Evolutionary conservation across 1,284 basidiomycete genomes (phyloP).

Genomic region (Agroathelia rolfsii): DNA sequence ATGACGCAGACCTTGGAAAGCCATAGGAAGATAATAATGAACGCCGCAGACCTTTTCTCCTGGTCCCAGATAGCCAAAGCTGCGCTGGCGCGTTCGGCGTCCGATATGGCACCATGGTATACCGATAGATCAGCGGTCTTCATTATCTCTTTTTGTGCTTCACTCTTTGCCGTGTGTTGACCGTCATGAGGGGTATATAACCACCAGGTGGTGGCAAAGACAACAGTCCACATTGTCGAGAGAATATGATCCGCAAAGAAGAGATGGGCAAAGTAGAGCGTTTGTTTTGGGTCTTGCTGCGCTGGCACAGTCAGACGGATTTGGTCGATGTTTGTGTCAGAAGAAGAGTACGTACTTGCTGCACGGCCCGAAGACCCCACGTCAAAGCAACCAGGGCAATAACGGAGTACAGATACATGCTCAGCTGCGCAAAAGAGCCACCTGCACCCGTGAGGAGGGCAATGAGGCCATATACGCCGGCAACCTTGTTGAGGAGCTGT

Average conservation of each 20-base stretch:
- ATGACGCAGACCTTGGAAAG: constrained; percentile 70
- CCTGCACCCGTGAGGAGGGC: constrained; percentile 80
- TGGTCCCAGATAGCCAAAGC: constrained; percentile 82
- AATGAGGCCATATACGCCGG: constrained; percentile 92
- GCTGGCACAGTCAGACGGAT: constrained; percentile 8
- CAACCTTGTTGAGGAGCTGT: constrained; percentile 94
- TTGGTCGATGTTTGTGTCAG: constrained; percentile 3
- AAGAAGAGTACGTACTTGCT: constrained; percentile 49
- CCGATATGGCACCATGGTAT: constrained; percentile 44
- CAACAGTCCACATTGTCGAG: constrained; percentile 85
- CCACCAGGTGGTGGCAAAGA: constrained; percentile 90
- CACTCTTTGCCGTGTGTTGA: constrained; percentile 65
- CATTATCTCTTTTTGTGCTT: constrained; percentile 79
- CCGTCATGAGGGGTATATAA: constrained; percentile 87
- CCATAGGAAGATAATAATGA: constrained; percentile 80
- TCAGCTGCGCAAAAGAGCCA: constrained; percentile 84
- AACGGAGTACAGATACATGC: constrained; percentile 89
- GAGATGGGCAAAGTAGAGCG: constrained; percentile 85
- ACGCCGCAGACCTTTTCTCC: constrained; percentile 77
- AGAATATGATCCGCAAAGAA: constrained; percentile 91
- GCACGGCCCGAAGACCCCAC: constrained; percentile 83
- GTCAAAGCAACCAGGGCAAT: constrained; percentile 71
- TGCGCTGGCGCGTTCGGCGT: constrained; percentile 53
- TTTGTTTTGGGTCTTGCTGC: constrained; percentile 80
- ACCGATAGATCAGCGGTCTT: constrained; percentile 46